A percentile compares a stretch with the other conserved stretches of the same genome.
Conservation (phyloP, 1,139 yeast genomes). For the Yamadazyma trypodendri region DNA sequence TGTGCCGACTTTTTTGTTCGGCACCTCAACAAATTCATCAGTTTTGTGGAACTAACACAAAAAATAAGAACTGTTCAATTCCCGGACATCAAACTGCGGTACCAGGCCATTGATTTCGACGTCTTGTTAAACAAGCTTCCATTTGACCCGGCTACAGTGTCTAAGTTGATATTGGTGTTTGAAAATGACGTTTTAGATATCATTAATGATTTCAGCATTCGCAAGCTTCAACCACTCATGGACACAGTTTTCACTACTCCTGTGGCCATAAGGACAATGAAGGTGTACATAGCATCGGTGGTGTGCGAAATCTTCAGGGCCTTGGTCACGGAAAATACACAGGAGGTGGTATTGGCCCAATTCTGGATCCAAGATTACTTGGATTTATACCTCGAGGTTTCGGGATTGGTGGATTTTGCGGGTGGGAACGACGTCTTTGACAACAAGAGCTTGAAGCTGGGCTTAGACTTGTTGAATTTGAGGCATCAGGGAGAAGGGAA, state of each 20-base stretch:
- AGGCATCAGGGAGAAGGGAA: background rate
- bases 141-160: background rate
- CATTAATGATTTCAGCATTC: conserved; percentile 1
- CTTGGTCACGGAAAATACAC: background rate
- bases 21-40: conserved; percentile 55
- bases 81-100: background rate
- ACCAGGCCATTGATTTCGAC: conserved; percentile 5
- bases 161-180: conserved; percentile 4
- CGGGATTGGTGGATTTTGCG: conserved; percentile 6
- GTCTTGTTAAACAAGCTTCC: conserved; percentile 7
- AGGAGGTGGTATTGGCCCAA: conserved; percentile 5
- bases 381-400: conserved; percentile 8
- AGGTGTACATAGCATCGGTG: conserved; percentile 5
- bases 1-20: conserved; percentile 59
- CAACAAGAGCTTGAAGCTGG: conserved; percentile 6
- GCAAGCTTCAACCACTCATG: conserved; percentile 4
- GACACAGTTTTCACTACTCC: conserved; percentile 4
- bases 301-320: conserved; percentile 5
- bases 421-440: conserved; percentile 2
- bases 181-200: conserved; percentile 1
- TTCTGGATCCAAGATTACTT: conserved; percentile 12
- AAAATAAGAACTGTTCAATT: background rate
- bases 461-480: conserved; percentile 7
- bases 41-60: conserved; percentile 49
- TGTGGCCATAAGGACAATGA: conserved; percentile 5